These are phyloP conservation scores for Peziza echinospora DNA, from an alignment of 495 filamentous ascomycete genomes.

Conservation along the genomic window DNA sequence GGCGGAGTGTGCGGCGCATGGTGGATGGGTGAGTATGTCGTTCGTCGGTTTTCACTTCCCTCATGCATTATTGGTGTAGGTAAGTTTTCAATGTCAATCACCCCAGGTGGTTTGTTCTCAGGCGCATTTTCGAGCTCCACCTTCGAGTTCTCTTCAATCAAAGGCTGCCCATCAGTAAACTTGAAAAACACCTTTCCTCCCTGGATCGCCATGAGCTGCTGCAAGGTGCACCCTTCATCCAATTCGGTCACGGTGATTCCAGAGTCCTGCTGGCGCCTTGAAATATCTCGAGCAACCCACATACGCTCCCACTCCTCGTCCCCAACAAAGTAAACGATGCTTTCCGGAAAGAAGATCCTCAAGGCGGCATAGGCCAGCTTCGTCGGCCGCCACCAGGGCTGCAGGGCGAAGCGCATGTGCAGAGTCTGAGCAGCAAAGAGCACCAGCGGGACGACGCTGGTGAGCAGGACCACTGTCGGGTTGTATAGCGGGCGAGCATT, in stretches of 20 bases:
- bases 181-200: neutral
- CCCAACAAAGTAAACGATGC: neutral
- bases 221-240: neutral
- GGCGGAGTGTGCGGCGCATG: neutral
- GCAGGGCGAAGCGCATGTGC: neutral
- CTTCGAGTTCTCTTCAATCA: neutral
- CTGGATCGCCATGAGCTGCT: neutral
- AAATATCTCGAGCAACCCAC: neutral
- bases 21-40: neutral
- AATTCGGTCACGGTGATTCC: neutral
- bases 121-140: neutral
- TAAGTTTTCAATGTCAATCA: neutral
- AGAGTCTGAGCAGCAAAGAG: neutral
- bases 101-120: too few species aligned
- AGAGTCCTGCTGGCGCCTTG: neutral
- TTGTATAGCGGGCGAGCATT: neutral
- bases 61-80: neutral
- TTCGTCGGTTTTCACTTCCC: neutral
- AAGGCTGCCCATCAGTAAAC: neutral
- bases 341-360: neutral
- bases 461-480: neutral
- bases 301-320: neutral
- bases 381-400: neutral
- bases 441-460: neutral
- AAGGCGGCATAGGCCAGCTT: neutral